Conservation (phyloP, 768 basidiomycete species). For the Phanerochaete carnosa region DNA sequence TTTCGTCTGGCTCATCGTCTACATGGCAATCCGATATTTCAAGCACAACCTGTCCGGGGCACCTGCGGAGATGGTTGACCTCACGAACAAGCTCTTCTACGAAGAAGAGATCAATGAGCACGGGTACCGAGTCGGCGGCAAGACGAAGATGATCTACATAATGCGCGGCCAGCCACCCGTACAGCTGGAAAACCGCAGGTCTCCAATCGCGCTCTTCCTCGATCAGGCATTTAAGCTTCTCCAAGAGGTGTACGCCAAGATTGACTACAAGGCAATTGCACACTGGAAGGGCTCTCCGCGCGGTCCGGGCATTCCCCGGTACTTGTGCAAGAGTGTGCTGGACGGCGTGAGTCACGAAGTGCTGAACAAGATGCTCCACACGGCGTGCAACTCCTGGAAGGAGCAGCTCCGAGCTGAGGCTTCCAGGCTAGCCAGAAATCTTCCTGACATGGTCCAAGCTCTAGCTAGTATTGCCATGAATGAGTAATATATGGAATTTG, state of each 20-base stretch:
- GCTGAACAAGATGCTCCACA: no score
- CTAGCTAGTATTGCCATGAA: no score
- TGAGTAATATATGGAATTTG: no score
- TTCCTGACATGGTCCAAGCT: no score
- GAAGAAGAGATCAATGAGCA: background rate
- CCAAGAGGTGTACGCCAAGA: background rate
- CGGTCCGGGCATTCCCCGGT: no score
- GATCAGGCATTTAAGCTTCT: background rate
- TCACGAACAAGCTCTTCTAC: background rate
- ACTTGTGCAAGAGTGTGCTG: no score
- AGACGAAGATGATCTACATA: background rate
- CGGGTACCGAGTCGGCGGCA: background rate
- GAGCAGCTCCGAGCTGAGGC: no score
- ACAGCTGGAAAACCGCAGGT: background rate
- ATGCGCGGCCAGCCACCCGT: background rate
- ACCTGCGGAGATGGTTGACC: background rate
- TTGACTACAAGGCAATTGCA: background rate
- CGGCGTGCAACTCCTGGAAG: no score
- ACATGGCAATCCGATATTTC: background rate
- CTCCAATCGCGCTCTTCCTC: background rate
- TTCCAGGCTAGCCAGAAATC: no score
- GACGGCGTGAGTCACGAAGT: no score
- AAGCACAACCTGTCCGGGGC: background rate
- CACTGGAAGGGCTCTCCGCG: no score
- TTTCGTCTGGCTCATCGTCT: slow-evolving; percentile 12